These are phyloP conservation scores for Leishmania aethiopica DNA, from an alignment of 208 protist genomes.

Conservation along the genomic window DNA sequence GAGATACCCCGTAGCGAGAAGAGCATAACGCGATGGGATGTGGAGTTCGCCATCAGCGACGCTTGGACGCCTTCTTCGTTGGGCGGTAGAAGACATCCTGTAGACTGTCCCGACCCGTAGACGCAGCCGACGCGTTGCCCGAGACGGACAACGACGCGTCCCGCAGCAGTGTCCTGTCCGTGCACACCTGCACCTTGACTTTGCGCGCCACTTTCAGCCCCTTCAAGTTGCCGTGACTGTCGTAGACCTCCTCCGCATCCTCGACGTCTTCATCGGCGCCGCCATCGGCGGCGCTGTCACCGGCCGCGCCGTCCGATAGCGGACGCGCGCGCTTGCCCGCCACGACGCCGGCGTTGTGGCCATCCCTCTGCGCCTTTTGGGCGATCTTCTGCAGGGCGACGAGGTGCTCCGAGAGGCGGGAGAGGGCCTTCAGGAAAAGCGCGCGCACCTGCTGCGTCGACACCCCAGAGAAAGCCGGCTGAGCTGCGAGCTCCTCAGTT, in stretches of 20 bases:
- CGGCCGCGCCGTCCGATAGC: background rate
- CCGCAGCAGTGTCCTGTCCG: slow-evolving; percentile 76
- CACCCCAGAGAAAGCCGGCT: slow-evolving; percentile 66
- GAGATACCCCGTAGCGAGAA: background rate
- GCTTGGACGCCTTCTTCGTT: slow-evolving; percentile 50
- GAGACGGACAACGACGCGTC: slow-evolving; percentile 57
- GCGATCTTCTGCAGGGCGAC: slow-evolving; percentile 52
- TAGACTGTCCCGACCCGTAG: slow-evolving; percentile 28
- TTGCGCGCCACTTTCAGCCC: slow-evolving; percentile 74
- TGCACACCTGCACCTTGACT: slow-evolving; percentile 48
- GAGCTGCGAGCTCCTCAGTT: slow-evolving; percentile 62
- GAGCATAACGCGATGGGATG: background rate
- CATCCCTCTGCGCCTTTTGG: background rate
- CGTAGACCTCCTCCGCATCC: slow-evolving; percentile 56
- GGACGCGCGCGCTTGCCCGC: slow-evolving; percentile 10
- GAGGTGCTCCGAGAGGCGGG: slow-evolving; percentile 82
- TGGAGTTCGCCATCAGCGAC: slow-evolving; percentile 23
- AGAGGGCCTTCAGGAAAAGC: slow-evolving; percentile 86
- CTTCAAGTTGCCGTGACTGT: slow-evolving; percentile 70
- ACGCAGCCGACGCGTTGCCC: slow-evolving; percentile 32
- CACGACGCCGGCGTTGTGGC: background rate
- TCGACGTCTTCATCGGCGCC: slow-evolving; percentile 42
- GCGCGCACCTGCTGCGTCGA: slow-evolving; percentile 82
- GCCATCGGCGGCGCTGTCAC: slow-evolving; percentile 26
- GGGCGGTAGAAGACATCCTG: slow-evolving; percentile 80